Conservation (phyloP, 75 land plant species). For the Pinus taeda region DNA sequence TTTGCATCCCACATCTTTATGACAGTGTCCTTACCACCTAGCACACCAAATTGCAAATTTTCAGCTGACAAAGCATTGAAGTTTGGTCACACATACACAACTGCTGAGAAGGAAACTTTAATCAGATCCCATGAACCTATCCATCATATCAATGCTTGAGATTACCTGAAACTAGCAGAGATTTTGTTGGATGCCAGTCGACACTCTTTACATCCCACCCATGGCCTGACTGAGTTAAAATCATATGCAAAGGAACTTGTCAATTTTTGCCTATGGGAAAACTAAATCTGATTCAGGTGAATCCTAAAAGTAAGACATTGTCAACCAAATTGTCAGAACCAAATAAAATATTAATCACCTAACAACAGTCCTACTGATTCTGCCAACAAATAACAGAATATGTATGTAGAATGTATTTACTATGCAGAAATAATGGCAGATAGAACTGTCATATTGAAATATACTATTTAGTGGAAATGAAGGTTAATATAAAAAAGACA, state of each 20-base stretch:
- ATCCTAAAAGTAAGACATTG: not conserved
- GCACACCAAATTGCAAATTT: not conserved
- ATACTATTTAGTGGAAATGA: not conserved
- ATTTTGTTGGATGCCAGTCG: constrained; percentile 99
- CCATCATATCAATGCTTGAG: not conserved
- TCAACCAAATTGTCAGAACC: not conserved
- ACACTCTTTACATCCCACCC: constrained; percentile 99
- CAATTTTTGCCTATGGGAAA: not conserved
- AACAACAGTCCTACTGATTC: not conserved
- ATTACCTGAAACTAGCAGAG: constrained; percentile 89
- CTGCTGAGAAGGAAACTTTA: not conserved
- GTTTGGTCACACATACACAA: not conserved
- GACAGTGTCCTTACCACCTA: constrained; percentile 96
- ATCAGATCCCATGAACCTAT: not conserved
- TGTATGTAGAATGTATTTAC: not conserved
- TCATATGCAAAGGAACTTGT: not conserved
- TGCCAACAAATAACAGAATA: not conserved
- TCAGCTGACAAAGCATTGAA: not conserved
- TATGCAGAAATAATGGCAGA: not conserved
- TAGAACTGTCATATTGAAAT: not conserved
- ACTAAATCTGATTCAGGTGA: not conserved
- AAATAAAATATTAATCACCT: not conserved
- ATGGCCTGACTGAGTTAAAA: constrained; percentile 91
- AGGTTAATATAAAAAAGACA: not conserved
- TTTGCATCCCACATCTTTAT: constrained; percentile 99